Evolutionary conservation across 228 moss, liverwort and hornwort genomes (phyloP).

Genomic region (Sphagnum fallax): DNA sequence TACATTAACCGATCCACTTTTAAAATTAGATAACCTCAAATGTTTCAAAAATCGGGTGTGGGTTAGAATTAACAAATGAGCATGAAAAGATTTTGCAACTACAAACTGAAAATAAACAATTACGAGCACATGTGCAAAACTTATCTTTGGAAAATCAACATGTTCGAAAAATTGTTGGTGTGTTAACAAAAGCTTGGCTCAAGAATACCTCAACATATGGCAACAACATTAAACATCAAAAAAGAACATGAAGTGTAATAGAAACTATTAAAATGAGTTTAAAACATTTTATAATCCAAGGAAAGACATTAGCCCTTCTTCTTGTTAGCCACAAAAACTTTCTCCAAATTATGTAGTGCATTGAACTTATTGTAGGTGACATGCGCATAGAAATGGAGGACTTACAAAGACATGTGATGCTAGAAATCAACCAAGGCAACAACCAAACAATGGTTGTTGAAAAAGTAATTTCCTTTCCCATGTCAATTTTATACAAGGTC

Average conservation of each 20-base stretch:
- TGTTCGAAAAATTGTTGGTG: conserved; percentile 43
- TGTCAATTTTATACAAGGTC: too few relatives aligned
- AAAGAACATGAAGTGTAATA: too few relatives aligned
- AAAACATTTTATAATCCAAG: too few relatives aligned
- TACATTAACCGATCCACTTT: too few relatives aligned
- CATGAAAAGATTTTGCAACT: conserved; percentile 26
- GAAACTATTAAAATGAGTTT: too few relatives aligned
- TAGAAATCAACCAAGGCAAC: conserved; percentile 6
- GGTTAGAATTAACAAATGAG: conserved; percentile 9
- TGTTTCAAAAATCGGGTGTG: too few relatives aligned
- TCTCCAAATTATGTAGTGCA: not conserved
- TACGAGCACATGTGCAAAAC: conserved; percentile 38
- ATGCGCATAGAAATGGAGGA: conserved; percentile 82
- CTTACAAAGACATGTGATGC: conserved; percentile 38
- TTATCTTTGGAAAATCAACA: conserved; percentile 41
- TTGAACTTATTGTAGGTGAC: conserved; percentile 30
- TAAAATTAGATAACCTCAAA: too few relatives aligned
- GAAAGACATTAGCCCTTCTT: too few relatives aligned
- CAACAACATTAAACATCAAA: too few relatives aligned
- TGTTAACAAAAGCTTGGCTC: conserved; percentile 1
- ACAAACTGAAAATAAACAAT: conserved; percentile 48
- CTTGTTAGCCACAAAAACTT: too few relatives aligned
- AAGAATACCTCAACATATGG: not conserved
- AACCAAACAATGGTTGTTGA: conserved; percentile 20
- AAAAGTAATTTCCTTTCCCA: conserved; percentile 18